Conservation (phyloP, 2,329 filamentous ascomycete genomes). For the Fusarium domesticum region DNA sequence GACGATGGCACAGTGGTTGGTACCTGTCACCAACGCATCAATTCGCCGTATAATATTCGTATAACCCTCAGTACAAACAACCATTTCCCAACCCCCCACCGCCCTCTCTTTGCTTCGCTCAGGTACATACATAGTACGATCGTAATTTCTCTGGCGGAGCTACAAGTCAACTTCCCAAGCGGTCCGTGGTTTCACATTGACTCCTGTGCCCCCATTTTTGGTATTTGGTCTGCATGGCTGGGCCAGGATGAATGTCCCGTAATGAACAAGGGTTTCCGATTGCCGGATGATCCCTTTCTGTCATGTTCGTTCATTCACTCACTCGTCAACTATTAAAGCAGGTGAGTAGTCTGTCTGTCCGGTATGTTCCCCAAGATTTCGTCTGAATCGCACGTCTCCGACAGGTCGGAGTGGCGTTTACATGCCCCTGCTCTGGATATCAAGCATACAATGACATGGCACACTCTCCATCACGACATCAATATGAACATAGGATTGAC, state of each 20-base stretch:
- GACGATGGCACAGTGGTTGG: too few relatives aligned
- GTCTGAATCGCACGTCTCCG: background rate
- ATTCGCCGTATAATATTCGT: too few relatives aligned
- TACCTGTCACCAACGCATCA: too few relatives aligned
- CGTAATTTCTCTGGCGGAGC: background rate
- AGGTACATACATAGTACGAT: too few relatives aligned
- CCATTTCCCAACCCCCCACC: too few relatives aligned
- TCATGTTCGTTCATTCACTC: background rate
- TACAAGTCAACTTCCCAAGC: background rate
- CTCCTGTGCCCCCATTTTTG: background rate
- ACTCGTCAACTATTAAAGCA: background rate
- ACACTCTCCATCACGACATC: background rate
- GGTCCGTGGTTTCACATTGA: background rate
- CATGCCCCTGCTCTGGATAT: background rate
- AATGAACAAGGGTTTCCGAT: constrained; percentile 14
- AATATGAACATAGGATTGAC: background rate
- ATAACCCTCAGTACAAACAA: too few relatives aligned
- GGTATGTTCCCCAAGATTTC: background rate
- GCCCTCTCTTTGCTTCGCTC: too few relatives aligned
- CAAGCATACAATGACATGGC: too few relatives aligned
- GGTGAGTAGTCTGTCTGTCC: too few relatives aligned
- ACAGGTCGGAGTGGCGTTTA: too few relatives aligned
- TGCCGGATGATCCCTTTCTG: constrained; percentile 18
- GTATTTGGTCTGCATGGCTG: background rate
- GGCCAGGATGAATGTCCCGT: too few relatives aligned